Base-by-base conservation (phyloP, 805 yeast genomes). In the Saccharomycopsis amapae region DNA sequence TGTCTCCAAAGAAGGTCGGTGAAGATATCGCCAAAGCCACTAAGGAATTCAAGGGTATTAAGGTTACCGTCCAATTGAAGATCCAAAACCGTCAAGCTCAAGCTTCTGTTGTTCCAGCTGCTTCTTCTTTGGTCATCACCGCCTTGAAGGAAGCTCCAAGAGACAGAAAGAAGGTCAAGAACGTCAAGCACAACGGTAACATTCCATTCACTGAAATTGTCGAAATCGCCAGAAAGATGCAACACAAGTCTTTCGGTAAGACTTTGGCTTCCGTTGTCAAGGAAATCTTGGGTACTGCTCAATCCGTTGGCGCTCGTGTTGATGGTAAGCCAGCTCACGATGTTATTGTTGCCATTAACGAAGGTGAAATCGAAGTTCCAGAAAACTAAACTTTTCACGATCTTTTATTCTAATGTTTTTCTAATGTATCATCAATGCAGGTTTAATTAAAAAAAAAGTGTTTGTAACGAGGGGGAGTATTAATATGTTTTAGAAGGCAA, bases 121-220 rank as follows among this genome's bases (percentile, higher is more conserved):
- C 98, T 63, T 90, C 97, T 51, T 88, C 98, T 62, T 81, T 93
- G 66, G 96, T 93, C 70, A 93, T 93, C 75, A 87, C 96, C 70
- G 98, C 98, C 62, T 81, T 93, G 69, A 93, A 93, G 81, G 98
- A 93, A 81, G 88, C 98, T 62, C 96, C 96, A 69, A 90, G 98
- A 85, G 98, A 93, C 83, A 84, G 96, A 80, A 93, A 93, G 94
- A 93, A 93, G 95, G 97, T 93, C 71, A 93, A 93, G 93, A 90
- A 93, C 79, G 85, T 93, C 73, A 88, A 89, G 81, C 98, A 93
- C 86, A 81, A 81, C 71, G 98, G 98, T 79, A 93, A 90, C 90
- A 80, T 93, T 66, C 87, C 96, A 65, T 79, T 93, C 65, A 95
- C 88, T 66, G 96, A 90, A 76, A 85, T 93, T 75, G 78, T 78